Percentiles rank a stretch among this genome's conserved stretches.
Conservation (phyloP, 2,329 filamentous ascomycete species). For the Pseudogymnoascus destructans region DNA sequence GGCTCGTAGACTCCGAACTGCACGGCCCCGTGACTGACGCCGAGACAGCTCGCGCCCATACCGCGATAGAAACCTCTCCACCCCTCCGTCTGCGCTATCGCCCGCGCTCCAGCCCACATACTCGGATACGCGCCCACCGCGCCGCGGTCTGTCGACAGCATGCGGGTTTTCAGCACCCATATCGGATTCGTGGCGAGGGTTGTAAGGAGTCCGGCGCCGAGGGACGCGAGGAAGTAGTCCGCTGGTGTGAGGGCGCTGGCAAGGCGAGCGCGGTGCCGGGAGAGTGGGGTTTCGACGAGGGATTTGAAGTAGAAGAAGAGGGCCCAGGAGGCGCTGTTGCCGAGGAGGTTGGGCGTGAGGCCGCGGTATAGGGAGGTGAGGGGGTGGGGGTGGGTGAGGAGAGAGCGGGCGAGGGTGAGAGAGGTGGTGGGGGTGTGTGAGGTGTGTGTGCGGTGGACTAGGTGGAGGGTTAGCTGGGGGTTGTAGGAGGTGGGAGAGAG, state of each 20-base stretch:
- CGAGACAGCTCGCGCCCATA: constrained; percentile 67
- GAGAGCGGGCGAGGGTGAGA: constrained; percentile 36
- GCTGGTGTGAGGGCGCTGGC: constrained; percentile 20
- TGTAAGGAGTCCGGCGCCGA: constrained; percentile 56
- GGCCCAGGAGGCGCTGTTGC: constrained; percentile 82
- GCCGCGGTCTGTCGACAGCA: constrained; percentile 72
- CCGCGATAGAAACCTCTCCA: constrained; percentile 75
- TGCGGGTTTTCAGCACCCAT: constrained; percentile 96
- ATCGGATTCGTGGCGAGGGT: constrained; percentile 83
- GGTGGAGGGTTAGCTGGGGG: constrained; percentile 13
- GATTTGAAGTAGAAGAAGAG: constrained; percentile 77
- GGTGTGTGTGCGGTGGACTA: constrained; percentile 38
- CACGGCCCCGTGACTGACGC: constrained; percentile 82
- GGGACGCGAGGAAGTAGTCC: constrained; percentile 75
- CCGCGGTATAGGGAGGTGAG: constrained; percentile 73
- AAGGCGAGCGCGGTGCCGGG: constrained; percentile 17
- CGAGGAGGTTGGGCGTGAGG: constrained; percentile 76
- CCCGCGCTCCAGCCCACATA: constrained; percentile 55
- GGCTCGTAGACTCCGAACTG: constrained; percentile 94
- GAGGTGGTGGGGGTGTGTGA: constrained; percentile 31
- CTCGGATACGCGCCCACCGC: constrained; percentile 68
- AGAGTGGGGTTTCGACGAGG: constrained; percentile 34
- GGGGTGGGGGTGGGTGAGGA: constrained; percentile 37
- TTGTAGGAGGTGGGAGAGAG: constrained; percentile 27
- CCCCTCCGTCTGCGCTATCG: constrained; percentile 61